Evolutionary conservation across 306 rosid genomes (phyloP), one percentile per base, ranked within the genome.

Genomic region (Glycyrrhiza uralensis): DNA sequence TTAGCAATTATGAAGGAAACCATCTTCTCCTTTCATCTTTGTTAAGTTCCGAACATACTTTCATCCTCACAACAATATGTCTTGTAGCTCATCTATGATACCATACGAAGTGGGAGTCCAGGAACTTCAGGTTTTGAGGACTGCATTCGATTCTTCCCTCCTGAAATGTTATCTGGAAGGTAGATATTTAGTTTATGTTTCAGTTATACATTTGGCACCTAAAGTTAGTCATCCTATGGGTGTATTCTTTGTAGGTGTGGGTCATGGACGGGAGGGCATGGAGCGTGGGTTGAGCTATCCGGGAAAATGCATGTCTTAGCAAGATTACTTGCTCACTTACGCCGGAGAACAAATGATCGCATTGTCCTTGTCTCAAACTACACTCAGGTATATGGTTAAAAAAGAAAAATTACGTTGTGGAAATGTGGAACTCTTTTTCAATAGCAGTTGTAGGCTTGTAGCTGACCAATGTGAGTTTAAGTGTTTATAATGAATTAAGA

Each of bases 301-400:
- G 98, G 98, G 28, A 93, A 93, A 87, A 93, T 93, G 98, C 96
- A 93, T 39, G 97, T 93, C 84, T 81, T 93, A 71, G 97, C 97
- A 62, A 85, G 97, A 74, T 86, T 93, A 74, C 97, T 93, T 67
- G 92, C 86, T 59, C 97, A 93, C 35, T 74, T 93, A 71, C 96
- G 91, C 56, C 85, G 82, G 50, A 83, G 76, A 78, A 93, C 98
- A 30, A 83, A 85, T 77, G 98, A 93, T 74, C 96, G 98, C 35
- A 91, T 93, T 68, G 98, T 93, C 65, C 92, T 93, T 50, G 98
- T 93, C 67, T 93, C 98, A 78, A 91, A 93, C 87, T 93, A 93
- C 77, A 93, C 98, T 47, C 98, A 93, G 96, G 98, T 88, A 85
- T 59, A 52, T 70, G 56, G 69, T 42, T 38, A 30, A 46, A 26